Evolutionary conservation across 2,329 filamentous ascomycete genomes (phyloP).

Genomic region (Fonsecaea monophora): DNA sequence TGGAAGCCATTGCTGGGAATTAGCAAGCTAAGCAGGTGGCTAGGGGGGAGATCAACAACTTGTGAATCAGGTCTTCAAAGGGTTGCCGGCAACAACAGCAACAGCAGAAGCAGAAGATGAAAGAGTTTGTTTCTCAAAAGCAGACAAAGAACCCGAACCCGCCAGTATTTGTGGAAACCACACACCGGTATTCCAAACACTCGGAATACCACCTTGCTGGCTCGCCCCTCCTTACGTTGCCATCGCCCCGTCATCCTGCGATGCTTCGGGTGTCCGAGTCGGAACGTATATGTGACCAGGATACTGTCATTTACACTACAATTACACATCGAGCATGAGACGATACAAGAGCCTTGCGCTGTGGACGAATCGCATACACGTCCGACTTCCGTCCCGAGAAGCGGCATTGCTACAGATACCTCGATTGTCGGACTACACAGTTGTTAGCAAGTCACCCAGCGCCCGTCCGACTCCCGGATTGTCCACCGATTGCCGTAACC

Average conservation of each 20-base stretch:
- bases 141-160: neutral
- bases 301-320: conserved; percentile 14
- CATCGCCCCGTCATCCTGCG: neutral
- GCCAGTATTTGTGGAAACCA: conserved; percentile 8
- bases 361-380: conserved; percentile 12
- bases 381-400: conserved; percentile 23
- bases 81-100: neutral
- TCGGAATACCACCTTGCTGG: conserved; percentile 9
- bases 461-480: neutral
- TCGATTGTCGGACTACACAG: neutral
- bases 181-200: neutral
- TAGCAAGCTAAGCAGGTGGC: neutral
- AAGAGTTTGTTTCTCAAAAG: neutral
- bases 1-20: conserved; percentile 1
- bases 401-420: neutral
- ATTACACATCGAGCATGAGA: conserved; percentile 10
- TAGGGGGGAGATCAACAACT: neutral
- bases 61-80: neutral
- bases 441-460: neutral
- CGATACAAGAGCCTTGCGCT: conserved; percentile 10
- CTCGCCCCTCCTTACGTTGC: neutral
- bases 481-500: conserved; percentile 23
- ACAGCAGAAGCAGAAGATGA: neutral
- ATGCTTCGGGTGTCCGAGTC: conserved; percentile 5
- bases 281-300: conserved; percentile 4